These are phyloP conservation scores for Microascus cirrosus DNA, from an alignment of 2,329 filamentous ascomycete species.

Conservation along the genomic window DNA sequence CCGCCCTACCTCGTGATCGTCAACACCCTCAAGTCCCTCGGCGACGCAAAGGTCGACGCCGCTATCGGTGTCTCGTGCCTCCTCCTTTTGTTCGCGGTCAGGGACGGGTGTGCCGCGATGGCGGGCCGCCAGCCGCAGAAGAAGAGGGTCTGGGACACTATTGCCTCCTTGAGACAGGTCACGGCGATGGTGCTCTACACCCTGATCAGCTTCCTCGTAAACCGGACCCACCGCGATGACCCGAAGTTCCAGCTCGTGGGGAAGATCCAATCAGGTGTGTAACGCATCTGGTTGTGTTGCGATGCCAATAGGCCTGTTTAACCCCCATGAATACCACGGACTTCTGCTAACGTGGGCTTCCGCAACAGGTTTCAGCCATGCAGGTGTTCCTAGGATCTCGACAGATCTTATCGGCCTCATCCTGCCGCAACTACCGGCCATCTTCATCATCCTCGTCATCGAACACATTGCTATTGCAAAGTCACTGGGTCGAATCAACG, in stretches of 20 bases:
- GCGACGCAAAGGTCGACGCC: constrained; percentile 47
- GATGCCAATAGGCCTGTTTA: background rate
- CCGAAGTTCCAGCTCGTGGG: constrained; percentile 53
- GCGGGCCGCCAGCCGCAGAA: constrained; percentile 48
- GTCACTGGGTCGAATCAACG: constrained; percentile 68
- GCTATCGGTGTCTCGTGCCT: constrained; percentile 62
- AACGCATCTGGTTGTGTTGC: background rate
- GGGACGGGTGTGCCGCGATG: constrained; percentile 46
- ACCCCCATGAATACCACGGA: background rate
- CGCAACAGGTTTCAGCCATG: constrained; percentile 47
- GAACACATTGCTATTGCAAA: constrained; percentile 80
- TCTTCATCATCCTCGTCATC: constrained; percentile 66
- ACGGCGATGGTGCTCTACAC: constrained; percentile 70
- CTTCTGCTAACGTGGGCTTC: background rate
- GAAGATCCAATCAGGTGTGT: constrained; percentile 48
- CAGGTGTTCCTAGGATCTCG: constrained; percentile 46
- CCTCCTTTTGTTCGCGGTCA: constrained; percentile 53
- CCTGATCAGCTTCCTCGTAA: constrained; percentile 58
- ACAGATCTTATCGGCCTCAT: constrained; percentile 44
- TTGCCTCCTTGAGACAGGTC: constrained; percentile 62
- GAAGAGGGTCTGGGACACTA: constrained; percentile 59
- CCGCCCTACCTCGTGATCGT: constrained; percentile 33
- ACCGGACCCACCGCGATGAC: constrained; percentile 36
- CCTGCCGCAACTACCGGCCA: constrained; percentile 53
- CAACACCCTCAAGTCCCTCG: constrained; percentile 26